These are phyloP conservation scores for Stachybotrys echinatus DNA, from an alignment of 2,329 filamentous ascomycete species.

Conservation along the genomic window DNA sequence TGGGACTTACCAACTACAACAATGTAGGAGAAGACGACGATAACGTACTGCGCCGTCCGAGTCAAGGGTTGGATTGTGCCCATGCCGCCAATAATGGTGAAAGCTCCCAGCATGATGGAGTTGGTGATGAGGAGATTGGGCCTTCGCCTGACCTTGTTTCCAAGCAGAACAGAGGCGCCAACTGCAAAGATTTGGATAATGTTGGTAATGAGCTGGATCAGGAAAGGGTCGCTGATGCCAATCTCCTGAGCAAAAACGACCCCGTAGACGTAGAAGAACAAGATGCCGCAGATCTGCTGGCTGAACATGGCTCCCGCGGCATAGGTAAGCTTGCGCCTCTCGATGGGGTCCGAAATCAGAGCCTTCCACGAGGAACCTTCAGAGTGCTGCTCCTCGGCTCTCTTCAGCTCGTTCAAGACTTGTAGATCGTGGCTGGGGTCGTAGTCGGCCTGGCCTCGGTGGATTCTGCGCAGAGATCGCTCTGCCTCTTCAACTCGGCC, in stretches of 20 bases:
- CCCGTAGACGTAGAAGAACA: slow-evolving; percentile 33
- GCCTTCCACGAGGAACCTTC: slow-evolving; percentile 27
- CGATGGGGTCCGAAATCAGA: slow-evolving; percentile 32
- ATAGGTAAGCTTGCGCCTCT: slow-evolving; percentile 35
- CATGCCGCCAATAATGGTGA: slow-evolving; percentile 17
- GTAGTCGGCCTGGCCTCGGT: slow-evolving; percentile 20
- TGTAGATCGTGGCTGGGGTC: slow-evolving; percentile 10
- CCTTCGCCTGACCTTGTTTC: slow-evolving; percentile 27
- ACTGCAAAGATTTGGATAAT: slow-evolving; percentile 30
- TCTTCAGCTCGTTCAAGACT: slow-evolving; percentile 11
- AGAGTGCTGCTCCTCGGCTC: slow-evolving; percentile 13
- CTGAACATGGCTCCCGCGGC: slow-evolving; percentile 32
- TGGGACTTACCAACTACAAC: slow-evolving; percentile 16
- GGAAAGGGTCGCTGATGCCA: slow-evolving; percentile 27
- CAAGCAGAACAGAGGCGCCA: slow-evolving; percentile 22
- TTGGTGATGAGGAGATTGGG: slow-evolving; percentile 25
- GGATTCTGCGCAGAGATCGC: slow-evolving; percentile 23
- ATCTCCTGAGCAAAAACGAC: slow-evolving; percentile 31
- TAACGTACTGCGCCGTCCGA: slow-evolving; percentile 10
- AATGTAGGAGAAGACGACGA: slow-evolving; percentile 19
- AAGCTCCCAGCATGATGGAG: slow-evolving; percentile 21
- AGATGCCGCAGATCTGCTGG: slow-evolving; percentile 38
- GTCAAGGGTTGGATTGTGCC: slow-evolving; percentile 8
- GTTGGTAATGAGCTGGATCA: slow-evolving; percentile 30
- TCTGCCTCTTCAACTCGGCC: slow-evolving; percentile 18